These are phyloP conservation scores for Pulveroboletus sp. DNA, from an alignment of 768 basidiomycete genomes.

Conservation along the genomic window DNA sequence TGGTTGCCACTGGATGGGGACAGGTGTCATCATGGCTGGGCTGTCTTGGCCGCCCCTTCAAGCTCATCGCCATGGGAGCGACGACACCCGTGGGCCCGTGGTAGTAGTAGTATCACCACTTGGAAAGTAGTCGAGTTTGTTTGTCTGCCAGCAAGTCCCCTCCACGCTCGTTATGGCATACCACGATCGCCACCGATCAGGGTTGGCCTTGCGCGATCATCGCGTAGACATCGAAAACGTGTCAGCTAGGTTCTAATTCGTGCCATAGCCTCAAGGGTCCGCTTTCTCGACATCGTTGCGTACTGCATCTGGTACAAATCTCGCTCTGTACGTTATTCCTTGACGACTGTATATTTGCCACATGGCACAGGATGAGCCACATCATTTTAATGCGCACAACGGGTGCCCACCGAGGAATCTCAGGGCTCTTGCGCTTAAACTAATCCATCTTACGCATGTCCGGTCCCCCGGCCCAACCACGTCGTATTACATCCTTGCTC, in stretches of 20 bases:
- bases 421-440: neutral
- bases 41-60: constrained; percentile 5
- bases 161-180: neutral
- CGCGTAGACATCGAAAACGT: constrained; percentile 30
- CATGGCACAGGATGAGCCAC: constrained; percentile 6
- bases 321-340: neutral
- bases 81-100: constrained; percentile 16
- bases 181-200: constrained; percentile 23
- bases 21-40: too few relatives aligned
- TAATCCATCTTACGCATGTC: neutral
- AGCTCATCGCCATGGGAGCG: constrained; percentile 24
- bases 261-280: constrained; percentile 16
- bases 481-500: constrained; percentile 5
- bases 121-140: constrained; percentile 4
- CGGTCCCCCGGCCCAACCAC: neutral
- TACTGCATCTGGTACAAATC: neutral
- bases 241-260: constrained; percentile 3
- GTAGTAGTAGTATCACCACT: neutral
- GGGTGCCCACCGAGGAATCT: neutral
- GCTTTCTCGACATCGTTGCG: constrained; percentile 10
- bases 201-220: constrained; percentile 10
- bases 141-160: neutral
- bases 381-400: neutral
- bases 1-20: too few relatives aligned
- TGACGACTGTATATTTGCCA: neutral